Conservation (phyloP, 2,329 filamentous ascomycete species). For the Cercospora zeae-maydis region DNA sequence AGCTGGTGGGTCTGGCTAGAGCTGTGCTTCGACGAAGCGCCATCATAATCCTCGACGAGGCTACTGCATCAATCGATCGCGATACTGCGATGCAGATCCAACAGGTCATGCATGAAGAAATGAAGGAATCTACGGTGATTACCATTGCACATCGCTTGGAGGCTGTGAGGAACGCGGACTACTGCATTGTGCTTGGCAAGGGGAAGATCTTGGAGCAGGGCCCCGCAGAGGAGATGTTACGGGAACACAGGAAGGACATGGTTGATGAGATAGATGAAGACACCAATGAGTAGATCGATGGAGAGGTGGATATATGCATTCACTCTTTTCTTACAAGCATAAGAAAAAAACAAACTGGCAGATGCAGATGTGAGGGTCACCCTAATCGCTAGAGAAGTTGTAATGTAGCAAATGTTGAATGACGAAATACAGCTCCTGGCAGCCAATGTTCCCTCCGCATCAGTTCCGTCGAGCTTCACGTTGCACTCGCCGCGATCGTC, state of each 20-base stretch:
- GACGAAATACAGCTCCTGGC: not conserved
- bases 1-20: slow-evolving; percentile 62
- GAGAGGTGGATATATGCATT: not conserved
- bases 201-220: slow-evolving; percentile 46
- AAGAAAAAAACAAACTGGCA: not conserved
- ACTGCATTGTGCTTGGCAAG: slow-evolving; percentile 53
- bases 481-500: not conserved
- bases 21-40: slow-evolving; percentile 59
- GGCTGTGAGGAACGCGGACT: slow-evolving; percentile 58
- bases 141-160: slow-evolving; percentile 63
- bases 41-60: slow-evolving; percentile 64
- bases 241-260: slow-evolving; percentile 8
- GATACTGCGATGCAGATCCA: slow-evolving; percentile 58
- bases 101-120: slow-evolving; percentile 53
- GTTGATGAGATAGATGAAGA: slow-evolving; percentile 14
- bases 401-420: not conserved
- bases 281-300: not conserved
- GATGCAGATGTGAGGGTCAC: too few relatives aligned
- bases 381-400: not conserved
- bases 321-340: not conserved
- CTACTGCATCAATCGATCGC: slow-evolving; percentile 61
- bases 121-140: slow-evolving; percentile 59
- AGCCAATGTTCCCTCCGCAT: not conserved
- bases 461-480: not conserved
- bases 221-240: slow-evolving; percentile 32